Conservation (phyloP, 2,329 filamentous ascomycete genomes). For the Canariomyces notabilis region DNA sequence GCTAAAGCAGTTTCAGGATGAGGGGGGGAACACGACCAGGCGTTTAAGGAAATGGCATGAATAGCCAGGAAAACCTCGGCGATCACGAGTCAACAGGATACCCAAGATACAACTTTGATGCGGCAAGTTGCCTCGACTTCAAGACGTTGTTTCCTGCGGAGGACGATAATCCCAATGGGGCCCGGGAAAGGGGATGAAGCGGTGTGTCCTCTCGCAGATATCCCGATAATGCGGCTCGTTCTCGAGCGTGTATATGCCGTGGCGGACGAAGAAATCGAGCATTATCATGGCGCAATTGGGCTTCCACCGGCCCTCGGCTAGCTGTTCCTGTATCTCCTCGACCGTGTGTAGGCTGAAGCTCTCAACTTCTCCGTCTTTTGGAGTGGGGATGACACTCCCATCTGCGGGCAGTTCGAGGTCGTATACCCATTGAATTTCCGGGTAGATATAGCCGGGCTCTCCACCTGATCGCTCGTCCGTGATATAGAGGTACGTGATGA, state of each 20-base stretch:
- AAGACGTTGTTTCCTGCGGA: constrained; percentile 14
- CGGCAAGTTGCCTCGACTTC: constrained; percentile 1
- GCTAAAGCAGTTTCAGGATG: neutral
- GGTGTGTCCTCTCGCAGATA: constrained; percentile 70
- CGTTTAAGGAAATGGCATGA: constrained; percentile 21
- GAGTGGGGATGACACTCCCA: constrained; percentile 57
- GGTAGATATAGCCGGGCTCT: constrained; percentile 77
- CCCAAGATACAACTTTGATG: constrained; percentile 6
- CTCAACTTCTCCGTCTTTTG: constrained; percentile 85
- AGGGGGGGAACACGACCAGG: constrained; percentile 13
- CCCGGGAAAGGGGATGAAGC: constrained; percentile 74
- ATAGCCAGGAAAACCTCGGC: constrained; percentile 20
- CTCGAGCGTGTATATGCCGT: constrained; percentile 71
- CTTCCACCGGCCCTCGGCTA: constrained; percentile 77
- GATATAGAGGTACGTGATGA: constrained; percentile 80
- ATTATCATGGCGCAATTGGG: constrained; percentile 83
- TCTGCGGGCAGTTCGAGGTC: constrained; percentile 71
- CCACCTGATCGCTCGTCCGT: constrained; percentile 71
- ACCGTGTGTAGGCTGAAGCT: constrained; percentile 74
- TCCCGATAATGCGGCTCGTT: constrained; percentile 75
- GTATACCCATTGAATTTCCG: constrained; percentile 88
- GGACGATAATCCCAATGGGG: constrained; percentile 42
- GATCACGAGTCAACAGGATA: too few species aligned
- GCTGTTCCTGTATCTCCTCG: constrained; percentile 65
- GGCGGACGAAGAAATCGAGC: constrained; percentile 85